Evolutionary conservation across 345 rosid species (phyloP), one percentile per base, ranked within the genome.

Genomic region (Melastoma malabathricum): DNA sequence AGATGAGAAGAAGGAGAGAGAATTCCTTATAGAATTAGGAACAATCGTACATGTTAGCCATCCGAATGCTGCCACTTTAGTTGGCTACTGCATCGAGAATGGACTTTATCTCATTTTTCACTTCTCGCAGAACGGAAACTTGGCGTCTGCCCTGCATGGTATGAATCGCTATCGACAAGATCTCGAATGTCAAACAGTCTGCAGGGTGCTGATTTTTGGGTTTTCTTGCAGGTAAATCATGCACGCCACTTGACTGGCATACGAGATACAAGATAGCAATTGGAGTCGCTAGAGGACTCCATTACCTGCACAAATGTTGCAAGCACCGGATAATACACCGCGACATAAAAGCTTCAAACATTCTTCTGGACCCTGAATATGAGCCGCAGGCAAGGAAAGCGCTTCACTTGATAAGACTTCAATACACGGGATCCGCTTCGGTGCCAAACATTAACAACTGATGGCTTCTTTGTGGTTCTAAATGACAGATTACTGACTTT

Each of bases 251-350:
- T 12, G 73, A 77, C 19, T 90, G 98, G 98, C 68, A 75, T 29
- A 50, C 67, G 43, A 73, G 96, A 43, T 84, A 75, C 78, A 84
- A 77, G 70, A 84, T 90, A 25, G 84, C 74, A 0, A 44, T 84
- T 13, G 98, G 98, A 64, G 79, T 90, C 27, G 76, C 92, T 5
- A 71, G 77, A 59, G 98, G 96, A 22, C 75, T 90, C 53, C 96
- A 90, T 58, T 90, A 86, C 68, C 87, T 90, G 18, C 96, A 90
- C 52, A 84, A 82, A 69, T 73, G 82, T 44, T 90, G 98, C 70
- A 86, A 70, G 60, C 98, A 73, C 27, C 63, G 96, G 31, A 86
- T 90, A 53, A 90, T 90, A 47, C 98, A 90, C 63, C 89, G 98
- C 0, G 98, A 90, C 69, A 90, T 86, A 27, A 86, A 86, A 73